A percentile compares a stretch with the other conserved stretches of the same genome.
Conservation (phyloP, 495 filamentous ascomycete genomes). For the Chaetomidium leptoderma region DNA sequence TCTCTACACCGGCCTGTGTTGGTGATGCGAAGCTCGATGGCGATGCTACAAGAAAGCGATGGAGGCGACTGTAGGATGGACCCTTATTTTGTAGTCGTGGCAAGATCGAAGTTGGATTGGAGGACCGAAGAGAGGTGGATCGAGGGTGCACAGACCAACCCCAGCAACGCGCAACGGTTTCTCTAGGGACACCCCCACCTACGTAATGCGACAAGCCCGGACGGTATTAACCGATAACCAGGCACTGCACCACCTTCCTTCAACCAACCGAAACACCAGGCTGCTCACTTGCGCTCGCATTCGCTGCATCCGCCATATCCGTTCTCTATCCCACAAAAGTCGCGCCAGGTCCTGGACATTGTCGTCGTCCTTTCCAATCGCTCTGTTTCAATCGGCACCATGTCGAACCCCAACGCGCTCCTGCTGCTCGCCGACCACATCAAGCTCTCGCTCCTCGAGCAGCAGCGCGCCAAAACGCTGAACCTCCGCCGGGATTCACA, state of each 20-base stretch:
- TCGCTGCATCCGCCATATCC: neutral
- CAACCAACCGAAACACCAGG: conserved; percentile 11
- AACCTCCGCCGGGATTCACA: conserved; percentile 74
- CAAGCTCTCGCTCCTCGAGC: conserved; percentile 76
- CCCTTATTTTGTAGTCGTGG: conserved; percentile 27
- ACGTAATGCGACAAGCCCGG: conserved; percentile 11
- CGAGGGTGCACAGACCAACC: neutral
- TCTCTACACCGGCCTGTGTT: neutral
- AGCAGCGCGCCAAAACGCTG: conserved; percentile 84
- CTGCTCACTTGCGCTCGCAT: conserved; percentile 8
- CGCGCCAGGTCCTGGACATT: no score
- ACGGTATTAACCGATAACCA: neutral
- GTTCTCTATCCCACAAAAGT: no score
- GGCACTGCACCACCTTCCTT: neutral
- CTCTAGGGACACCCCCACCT: neutral
- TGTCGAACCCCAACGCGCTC: conserved; percentile 60
- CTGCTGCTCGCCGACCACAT: conserved; percentile 74
- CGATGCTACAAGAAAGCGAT: conserved; percentile 31
- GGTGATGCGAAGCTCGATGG: neutral
- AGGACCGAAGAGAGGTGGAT: neutral
- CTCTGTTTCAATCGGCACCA: conserved; percentile 23
- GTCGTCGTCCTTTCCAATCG: neutral
- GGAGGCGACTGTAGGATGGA: neutral
- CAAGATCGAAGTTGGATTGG: conserved; percentile 7
- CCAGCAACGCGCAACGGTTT: no score